Conservation (phyloP, 2,329 filamentous ascomycete genomes). For the Elsinoe perseae region DNA sequence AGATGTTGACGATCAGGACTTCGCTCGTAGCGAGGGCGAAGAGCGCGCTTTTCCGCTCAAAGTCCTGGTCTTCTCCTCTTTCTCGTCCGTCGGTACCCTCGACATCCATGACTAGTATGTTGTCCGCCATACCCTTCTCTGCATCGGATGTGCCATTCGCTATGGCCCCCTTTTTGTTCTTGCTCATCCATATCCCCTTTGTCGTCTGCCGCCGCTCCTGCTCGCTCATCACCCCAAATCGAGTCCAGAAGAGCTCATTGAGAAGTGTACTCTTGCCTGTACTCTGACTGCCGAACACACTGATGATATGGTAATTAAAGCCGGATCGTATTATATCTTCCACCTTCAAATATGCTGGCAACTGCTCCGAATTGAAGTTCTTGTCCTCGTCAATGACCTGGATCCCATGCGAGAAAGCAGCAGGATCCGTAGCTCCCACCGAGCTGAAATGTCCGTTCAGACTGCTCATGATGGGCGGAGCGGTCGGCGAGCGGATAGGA, state of each 20-base stretch:
- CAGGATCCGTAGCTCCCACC: constrained; percentile 52
- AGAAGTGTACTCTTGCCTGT: constrained; percentile 96
- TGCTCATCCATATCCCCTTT: constrained; percentile 99
- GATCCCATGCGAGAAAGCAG: constrained; percentile 82
- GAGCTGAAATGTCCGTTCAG: constrained; percentile 77
- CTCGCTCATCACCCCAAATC: constrained; percentile 98
- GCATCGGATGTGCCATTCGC: constrained; percentile 25
- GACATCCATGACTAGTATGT: constrained; percentile 98
- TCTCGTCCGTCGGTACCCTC: constrained; percentile 96
- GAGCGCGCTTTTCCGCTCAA: constrained; percentile 94
- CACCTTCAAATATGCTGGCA: constrained; percentile 72
- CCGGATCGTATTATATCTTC: constrained; percentile 78
- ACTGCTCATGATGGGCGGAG: constrained; percentile 32
- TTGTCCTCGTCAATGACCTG: constrained; percentile 97
- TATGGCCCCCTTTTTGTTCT: constrained; percentile 63
- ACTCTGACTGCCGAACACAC: constrained; percentile 96
- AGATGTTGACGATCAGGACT: constrained; percentile 96
- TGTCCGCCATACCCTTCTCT: constrained; percentile 72
- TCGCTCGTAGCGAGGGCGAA: constrained; percentile 97
- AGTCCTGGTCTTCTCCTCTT: constrained; percentile 95
- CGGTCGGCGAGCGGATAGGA: constrained; percentile 23
- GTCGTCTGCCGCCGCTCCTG: constrained; percentile 89
- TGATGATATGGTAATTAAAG: constrained; percentile 99
- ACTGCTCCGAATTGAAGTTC: constrained; percentile 79
- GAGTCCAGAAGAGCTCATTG: constrained; percentile 89